Base-by-base conservation (phyloP, 2,329 filamentous ascomycete species). In the Xylaria sp. region DNA sequence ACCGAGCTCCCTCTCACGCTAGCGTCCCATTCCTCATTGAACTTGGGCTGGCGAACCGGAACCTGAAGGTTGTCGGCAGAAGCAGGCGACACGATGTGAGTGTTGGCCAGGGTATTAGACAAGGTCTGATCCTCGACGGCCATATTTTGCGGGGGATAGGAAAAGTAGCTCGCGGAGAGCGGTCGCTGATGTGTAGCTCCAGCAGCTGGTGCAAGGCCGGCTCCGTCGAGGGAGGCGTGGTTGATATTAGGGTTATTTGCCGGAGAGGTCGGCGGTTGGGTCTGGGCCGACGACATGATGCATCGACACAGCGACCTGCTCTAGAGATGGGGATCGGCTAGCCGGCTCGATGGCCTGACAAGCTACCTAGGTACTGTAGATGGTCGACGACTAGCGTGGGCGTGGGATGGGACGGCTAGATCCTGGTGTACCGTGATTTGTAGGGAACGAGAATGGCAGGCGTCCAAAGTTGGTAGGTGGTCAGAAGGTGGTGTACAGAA, bases 21-120 rank as follows among this genome's bases (percentile, higher is more conserved):
- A 60, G 88, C 89, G 81, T 92, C 90, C 85, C 91, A 92, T 82
- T 91, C 88, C 78, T 93, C 90, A 73, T 87, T 89, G 76, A 92
- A 91, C 74, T 84, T 88, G 70, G 88, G 84, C 55, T 79, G 78
- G 44, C 69, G 78, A 72, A 66, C 73, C n/a, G 70, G 59, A 39
- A 57, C 54, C 58, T 75, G 71, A 28, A 73, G 63, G 54, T 67
- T 72, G 56, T 74, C 74, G 66, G 73, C n/a, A 31, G 63, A 73
- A 31, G 72, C 69, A 23, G 78, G 75, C 39, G 78, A 76, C 39
- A 76, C 67, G 34, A 77, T 69, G 54, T 80, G 77, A 5, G 80
- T 71, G 72, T 83, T 82, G 51, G 80, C 77, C 23, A 79, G 59
- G 1, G 81, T 81, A 68, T 82, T 82, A 63, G 78, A 76, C 46